A percentile compares a stretch with the other conserved stretches of the same genome.
Evolutionary conservation across 768 basidiomycete genomes (phyloP).

Genomic region (Hygrophorus pudorinus): DNA sequence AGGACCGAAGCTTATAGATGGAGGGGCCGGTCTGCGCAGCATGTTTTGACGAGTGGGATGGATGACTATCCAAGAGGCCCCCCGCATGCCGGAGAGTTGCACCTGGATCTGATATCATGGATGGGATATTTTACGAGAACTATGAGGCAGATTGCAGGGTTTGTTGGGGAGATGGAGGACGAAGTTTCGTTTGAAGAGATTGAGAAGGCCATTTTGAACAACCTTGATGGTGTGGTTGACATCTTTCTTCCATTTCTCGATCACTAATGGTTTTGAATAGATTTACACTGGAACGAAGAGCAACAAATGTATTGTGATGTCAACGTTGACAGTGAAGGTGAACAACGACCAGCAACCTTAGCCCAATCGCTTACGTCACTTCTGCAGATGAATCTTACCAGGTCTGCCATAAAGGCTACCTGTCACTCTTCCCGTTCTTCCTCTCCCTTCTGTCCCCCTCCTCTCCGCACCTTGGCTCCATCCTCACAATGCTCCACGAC

Average conservation of each 20-base stretch:
- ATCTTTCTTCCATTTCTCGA: neutral
- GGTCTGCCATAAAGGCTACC: slow-evolving; percentile 86
- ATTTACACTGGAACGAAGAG: slow-evolving; percentile 89
- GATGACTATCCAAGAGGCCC: slow-evolving; percentile 93
- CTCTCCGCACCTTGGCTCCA: slow-evolving; percentile 73
- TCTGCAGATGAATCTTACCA: slow-evolving; percentile 78
- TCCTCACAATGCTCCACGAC: slow-evolving; percentile 71
- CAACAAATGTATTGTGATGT: slow-evolving; percentile 91
- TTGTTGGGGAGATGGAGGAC: slow-evolving; percentile 81
- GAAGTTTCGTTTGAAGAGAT: slow-evolving; percentile 64
- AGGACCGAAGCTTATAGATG: slow-evolving; percentile 87
- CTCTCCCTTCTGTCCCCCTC: slow-evolving; percentile 66
- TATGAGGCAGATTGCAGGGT: slow-evolving; percentile 85
- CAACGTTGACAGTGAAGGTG: slow-evolving; percentile 77
- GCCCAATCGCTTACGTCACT: neutral
- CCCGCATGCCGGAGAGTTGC: slow-evolving; percentile 85
- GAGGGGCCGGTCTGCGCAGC: slow-evolving; percentile 79
- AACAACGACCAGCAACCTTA: slow-evolving; percentile 9
- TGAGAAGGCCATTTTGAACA: slow-evolving; percentile 71
- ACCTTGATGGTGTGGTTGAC: slow-evolving; percentile 61
- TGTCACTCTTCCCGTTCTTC: slow-evolving; percentile 90
- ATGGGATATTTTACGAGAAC: slow-evolving; percentile 94
- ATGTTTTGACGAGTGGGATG: slow-evolving; percentile 91
- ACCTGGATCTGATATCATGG: slow-evolving; percentile 91
- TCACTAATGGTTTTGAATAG: slow-evolving; percentile 26